Evolutionary conservation across 345 rosid species (phyloP), one percentile per base, ranked within the genome.

Genomic region (Aquilaria yunnanensis): DNA sequence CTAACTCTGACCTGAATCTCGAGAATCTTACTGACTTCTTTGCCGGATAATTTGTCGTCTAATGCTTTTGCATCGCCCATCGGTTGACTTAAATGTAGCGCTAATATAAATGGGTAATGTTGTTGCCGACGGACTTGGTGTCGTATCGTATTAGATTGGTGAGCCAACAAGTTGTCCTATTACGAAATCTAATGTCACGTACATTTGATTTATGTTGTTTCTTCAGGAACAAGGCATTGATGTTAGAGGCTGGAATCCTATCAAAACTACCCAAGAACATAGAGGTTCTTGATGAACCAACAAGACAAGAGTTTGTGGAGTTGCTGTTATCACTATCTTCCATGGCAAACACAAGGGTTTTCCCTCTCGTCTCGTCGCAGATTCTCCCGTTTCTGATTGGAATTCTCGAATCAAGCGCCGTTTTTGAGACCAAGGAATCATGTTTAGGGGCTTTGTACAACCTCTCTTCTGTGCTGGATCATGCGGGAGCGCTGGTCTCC

Each of bases 191-290:
- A 37, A 37, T 37, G 43, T 37, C 5, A 4, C 43, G 7, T 37
- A 37, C 7, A 9, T 11, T 14, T 9, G 37, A 23, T 59, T 23
- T 68, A 59, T 16, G 3, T 32, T 65, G 43, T 68, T 60, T 14
- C 62, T 77, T 75, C 83, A 94, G 99, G 85, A 88, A 71, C 91
- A 94, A 88, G 81, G 82, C 81, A 0, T 71, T 90, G 9, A 88
- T 86, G 83, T 81, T 81, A 56, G 92, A 83, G 74, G 89, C 96
- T 50, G 92, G 92, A 66, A 79, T 94, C 45, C 69, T 87, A 48
- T 73, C 88, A 73, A 94, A 81, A 59, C 72, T 90, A 50, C 95
- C 97, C 0, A 80, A 75, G 48, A 62, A 74, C 52, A 60, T 70
- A 0, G 77, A 80, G 33, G 59, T 2, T 59, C 62, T 74, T 13